Evolutionary conservation across 371 early-diverging fungal species (phyloP).

Genomic region (Mortierella sp.): DNA sequence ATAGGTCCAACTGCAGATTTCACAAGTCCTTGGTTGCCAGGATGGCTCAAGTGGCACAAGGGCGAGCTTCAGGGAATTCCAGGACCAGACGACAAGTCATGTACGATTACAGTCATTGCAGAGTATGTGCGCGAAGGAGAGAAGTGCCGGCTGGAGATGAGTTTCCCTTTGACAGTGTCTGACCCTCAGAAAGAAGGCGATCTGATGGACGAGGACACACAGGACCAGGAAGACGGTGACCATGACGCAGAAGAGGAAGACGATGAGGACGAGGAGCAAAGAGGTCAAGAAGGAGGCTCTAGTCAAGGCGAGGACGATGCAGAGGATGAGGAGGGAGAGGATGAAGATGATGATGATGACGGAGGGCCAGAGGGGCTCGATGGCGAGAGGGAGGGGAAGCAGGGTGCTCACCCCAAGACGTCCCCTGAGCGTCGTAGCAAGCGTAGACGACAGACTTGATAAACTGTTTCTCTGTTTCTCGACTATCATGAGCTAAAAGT

Average conservation of each 20-base stretch:
- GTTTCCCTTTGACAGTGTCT: slow-evolving; percentile 44
- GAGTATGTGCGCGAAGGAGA: slow-evolving; percentile 69
- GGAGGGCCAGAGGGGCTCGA: slow-evolving; percentile 11
- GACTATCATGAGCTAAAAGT: neutral
- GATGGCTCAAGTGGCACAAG: slow-evolving; percentile 75
- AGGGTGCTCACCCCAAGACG: neutral
- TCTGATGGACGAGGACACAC: slow-evolving; percentile 40
- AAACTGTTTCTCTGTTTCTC: neutral
- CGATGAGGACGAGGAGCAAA: slow-evolving; percentile 9
- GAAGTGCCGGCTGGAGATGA: slow-evolving; percentile 54
- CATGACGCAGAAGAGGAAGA: slow-evolving; percentile 16
- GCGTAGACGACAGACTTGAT: slow-evolving; percentile 28
- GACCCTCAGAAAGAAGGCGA: slow-evolving; percentile 49
- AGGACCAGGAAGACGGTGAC: slow-evolving; percentile 18
- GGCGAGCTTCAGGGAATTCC: slow-evolving; percentile 70
- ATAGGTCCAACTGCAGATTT: slow-evolving; percentile 69
- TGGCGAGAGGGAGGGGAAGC: slow-evolving; percentile 20
- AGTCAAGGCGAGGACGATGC: slow-evolving; percentile 16
- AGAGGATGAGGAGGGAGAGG: slow-evolving; percentile 16
- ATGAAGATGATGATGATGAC: slow-evolving; percentile 7
- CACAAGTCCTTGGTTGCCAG: slow-evolving; percentile 71
- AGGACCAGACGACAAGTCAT: slow-evolving; percentile 60
- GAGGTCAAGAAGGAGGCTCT: neutral
- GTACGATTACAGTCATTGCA: slow-evolving; percentile 65
- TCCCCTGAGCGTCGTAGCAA: slow-evolving; percentile 17